Conservation (phyloP, 352 stramenopile species). For the Pythium volutum region DNA sequence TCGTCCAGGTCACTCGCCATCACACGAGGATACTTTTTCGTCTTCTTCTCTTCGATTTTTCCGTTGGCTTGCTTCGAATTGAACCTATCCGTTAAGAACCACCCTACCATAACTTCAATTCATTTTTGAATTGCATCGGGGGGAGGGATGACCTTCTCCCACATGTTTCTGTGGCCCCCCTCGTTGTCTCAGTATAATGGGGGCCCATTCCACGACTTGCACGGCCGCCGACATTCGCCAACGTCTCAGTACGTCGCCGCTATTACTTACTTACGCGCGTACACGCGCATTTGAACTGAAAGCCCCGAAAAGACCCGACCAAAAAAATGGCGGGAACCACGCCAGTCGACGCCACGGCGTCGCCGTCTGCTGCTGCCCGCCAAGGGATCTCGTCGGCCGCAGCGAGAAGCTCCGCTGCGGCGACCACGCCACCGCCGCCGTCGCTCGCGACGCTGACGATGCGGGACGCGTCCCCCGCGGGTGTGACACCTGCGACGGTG, state of each 20-base stretch:
- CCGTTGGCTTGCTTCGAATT: background rate
- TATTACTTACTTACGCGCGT: constrained; percentile 8
- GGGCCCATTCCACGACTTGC: background rate
- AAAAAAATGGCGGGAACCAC: constrained; percentile 33
- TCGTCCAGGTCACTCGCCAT: constrained; percentile 21
- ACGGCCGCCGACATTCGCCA: constrained; percentile 7
- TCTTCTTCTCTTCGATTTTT: background rate
- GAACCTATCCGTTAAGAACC: background rate
- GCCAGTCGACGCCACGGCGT: background rate
- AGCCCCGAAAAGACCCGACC: no score
- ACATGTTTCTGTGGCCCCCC: background rate
- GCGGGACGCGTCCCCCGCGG: background rate
- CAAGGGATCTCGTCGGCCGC: background rate
- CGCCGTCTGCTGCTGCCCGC: background rate
- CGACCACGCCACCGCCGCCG: background rate
- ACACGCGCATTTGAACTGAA: constrained; percentile 10
- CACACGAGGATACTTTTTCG: constrained; percentile 12
- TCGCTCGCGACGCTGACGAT: background rate
- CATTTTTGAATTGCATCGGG: constrained; percentile 20
- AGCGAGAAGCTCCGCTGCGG: background rate
- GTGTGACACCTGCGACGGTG: background rate
- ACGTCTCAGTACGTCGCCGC: constrained; percentile 24
- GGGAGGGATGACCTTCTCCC: constrained; percentile 21
- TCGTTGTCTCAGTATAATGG: constrained; percentile 30
- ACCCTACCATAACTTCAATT: constrained; percentile 8